Conservation (phyloP, 371 early-diverging fungal species). For the Batrachochytrium dendrobatidis region DNA sequence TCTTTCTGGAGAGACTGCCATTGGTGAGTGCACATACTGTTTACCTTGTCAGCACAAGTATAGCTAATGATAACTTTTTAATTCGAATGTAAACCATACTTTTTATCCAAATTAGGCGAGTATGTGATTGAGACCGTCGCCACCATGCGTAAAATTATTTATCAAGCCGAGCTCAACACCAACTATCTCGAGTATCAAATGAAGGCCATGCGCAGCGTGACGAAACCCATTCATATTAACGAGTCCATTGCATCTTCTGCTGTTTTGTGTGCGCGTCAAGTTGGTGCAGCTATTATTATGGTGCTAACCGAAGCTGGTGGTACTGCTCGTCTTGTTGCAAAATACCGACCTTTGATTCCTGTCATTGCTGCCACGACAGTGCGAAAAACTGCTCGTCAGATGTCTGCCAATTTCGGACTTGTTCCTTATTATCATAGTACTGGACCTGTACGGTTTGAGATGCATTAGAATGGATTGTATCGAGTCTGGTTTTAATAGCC, state of each 20-base stretch:
- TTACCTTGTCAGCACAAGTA: background rate
- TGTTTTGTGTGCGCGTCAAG: conserved; percentile 78
- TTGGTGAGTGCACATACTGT: conserved; percentile 28
- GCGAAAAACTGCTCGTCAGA: conserved; percentile 76
- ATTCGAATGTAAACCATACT: background rate
- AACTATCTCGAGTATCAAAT: conserved; percentile 42
- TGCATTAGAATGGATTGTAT: background rate
- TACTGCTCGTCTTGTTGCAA: conserved; percentile 86
- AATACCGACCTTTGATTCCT: conserved; percentile 90
- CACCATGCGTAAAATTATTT: conserved; percentile 35
- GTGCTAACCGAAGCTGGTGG: conserved; percentile 56
- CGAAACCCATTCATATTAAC: conserved; percentile 68
- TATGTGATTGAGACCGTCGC: conserved; percentile 35
- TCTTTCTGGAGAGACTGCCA: conserved; percentile 58
- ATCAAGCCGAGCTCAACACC: conserved; percentile 39
- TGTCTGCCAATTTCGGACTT: conserved; percentile 82
- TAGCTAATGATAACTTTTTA: background rate
- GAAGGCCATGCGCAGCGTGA: conserved; percentile 59
- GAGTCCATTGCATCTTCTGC: conserved; percentile 94
- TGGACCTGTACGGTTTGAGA: background rate
- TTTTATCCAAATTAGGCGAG: conserved; percentile 8
- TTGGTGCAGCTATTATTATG: conserved; percentile 82
- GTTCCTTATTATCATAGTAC: conserved; percentile 79
- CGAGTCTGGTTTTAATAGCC: background rate
- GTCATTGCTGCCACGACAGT: conserved; percentile 87